Percentiles rank a stretch among this genome's conserved stretches.
phyloP scores from a whole-genome alignment of 208 protist genomes.

The Trypanosoma vivax region DNA sequence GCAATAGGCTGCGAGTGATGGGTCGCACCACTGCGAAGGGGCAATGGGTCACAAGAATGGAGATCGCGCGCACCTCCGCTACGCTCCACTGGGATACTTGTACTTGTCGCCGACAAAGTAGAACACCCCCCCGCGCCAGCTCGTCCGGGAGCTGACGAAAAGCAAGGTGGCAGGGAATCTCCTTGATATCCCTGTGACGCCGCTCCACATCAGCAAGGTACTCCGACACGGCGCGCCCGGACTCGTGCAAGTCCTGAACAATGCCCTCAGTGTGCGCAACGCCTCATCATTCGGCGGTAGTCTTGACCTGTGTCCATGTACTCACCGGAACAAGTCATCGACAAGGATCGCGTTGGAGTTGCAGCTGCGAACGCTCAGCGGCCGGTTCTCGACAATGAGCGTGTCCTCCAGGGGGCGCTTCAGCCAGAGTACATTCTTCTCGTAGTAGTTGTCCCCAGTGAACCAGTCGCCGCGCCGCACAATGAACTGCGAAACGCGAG shows the following conservation, averaged over 20 bases:
- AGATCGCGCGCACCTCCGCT: neutral
- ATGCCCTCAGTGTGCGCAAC: slow-evolving; percentile 62
- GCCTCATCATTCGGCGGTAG: slow-evolving; percentile 70
- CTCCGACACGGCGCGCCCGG: slow-evolving; percentile 49
- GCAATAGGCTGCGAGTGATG: no score
- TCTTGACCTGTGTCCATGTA: slow-evolving; percentile 87
- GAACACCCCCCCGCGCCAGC: slow-evolving; percentile 78
- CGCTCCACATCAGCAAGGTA: slow-evolving; percentile 60
- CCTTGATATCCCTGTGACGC: slow-evolving; percentile 58
- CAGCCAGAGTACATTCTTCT: slow-evolving; percentile 84
- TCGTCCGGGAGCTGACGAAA: slow-evolving; percentile 84
- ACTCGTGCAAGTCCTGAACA: slow-evolving; percentile 64
- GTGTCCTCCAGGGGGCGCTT: slow-evolving; percentile 73
- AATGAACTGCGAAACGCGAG: slow-evolving; percentile 76
- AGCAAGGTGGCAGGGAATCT: slow-evolving; percentile 80
- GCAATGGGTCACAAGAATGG: neutral
- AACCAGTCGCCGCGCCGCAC: slow-evolving; percentile 67
- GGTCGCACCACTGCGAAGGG: neutral
- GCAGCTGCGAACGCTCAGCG: slow-evolving; percentile 77
- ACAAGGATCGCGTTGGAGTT: slow-evolving; percentile 85
- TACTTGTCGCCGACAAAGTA: slow-evolving; percentile 86
- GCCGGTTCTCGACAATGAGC: slow-evolving; percentile 82
- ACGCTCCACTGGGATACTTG: neutral
- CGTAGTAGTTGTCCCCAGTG: slow-evolving; percentile 79
- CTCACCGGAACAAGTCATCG: slow-evolving; percentile 86